Conservation (phyloP, 164 flowering plant species). For the Tinospora cordifolia region DNA sequence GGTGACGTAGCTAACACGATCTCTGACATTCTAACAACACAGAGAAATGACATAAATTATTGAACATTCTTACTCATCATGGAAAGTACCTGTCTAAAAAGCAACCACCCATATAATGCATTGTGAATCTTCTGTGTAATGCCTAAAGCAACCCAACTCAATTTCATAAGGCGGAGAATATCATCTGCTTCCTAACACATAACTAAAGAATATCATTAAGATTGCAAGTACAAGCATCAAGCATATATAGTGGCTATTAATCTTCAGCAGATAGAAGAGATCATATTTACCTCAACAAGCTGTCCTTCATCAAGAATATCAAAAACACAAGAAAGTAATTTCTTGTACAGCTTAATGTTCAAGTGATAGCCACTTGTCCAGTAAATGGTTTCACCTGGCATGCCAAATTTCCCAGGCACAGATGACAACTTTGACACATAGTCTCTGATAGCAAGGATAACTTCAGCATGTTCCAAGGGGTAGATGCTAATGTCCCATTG, state of each 20-base stretch:
- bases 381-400: constrained; percentile 47
- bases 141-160: constrained; percentile 73
- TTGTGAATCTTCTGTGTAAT: constrained; percentile 58
- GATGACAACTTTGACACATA: constrained; percentile 37
- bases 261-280: background rate
- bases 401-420: constrained; percentile 38
- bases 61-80: background rate
- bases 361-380: constrained; percentile 67
- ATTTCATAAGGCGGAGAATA: constrained; percentile 38
- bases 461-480: constrained; percentile 41
- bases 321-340: constrained; percentile 54
- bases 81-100: constrained; percentile 62
- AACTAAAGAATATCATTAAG: constrained; percentile 6
- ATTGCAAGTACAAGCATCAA: background rate
- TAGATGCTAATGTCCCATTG: constrained; percentile 50
- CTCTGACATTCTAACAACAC: background rate
- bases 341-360: constrained; percentile 64
- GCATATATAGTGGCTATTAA: background rate
- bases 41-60: background rate
- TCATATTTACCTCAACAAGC: constrained; percentile 45
- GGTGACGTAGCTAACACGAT: background rate
- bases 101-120: constrained; percentile 68
- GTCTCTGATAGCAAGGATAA: constrained; percentile 37
- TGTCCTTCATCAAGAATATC: constrained; percentile 74
- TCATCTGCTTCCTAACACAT: constrained; percentile 54